Percentiles rank a stretch among this genome's conserved stretches.
phyloP scores from a whole-genome alignment of 441 rosid genomes.

The Flueggea neowawraea region DNA sequence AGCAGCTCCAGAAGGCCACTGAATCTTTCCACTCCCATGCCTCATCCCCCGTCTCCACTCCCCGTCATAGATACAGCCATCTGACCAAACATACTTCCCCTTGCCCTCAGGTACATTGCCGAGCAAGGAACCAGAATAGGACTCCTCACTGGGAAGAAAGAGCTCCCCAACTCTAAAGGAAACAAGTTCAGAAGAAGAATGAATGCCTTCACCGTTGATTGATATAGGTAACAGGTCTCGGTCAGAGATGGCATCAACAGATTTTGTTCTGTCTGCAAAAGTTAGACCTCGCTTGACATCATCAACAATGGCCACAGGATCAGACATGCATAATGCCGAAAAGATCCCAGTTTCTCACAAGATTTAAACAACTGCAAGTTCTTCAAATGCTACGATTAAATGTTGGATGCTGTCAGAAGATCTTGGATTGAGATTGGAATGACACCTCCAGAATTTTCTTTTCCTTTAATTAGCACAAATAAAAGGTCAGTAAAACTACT shows the following conservation, averaged over 20 bases:
- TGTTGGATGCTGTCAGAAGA: constrained; percentile 23
- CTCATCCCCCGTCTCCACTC: constrained; percentile 96
- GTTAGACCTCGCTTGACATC: constrained; percentile 41
- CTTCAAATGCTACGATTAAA: constrained; percentile 25
- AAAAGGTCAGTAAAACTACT: neutral
- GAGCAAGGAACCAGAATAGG: constrained; percentile 72
- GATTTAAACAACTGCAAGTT: constrained; percentile 19
- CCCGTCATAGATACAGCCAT: constrained; percentile 74
- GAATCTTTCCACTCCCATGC: constrained; percentile 74
- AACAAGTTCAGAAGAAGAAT: constrained; percentile 41
- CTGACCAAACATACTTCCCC: constrained; percentile 86
- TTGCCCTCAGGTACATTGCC: constrained; percentile 75
- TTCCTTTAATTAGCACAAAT: constrained; percentile 20
- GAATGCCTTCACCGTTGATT: constrained; percentile 53
- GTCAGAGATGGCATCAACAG: constrained; percentile 51
- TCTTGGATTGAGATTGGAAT: constrained; percentile 18
- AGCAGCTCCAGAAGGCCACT: constrained; percentile 71
- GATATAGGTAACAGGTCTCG: constrained; percentile 34
- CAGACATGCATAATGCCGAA: constrained; percentile 89
- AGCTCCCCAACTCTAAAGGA: constrained; percentile 67
- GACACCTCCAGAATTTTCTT: constrained; percentile 8
- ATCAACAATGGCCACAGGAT: constrained; percentile 49
- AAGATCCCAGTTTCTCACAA: constrained; percentile 32
- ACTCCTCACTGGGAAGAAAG: constrained; percentile 60
- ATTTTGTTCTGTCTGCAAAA: constrained; percentile 69